These are phyloP conservation scores for Allium cepa DNA, from an alignment of 106 monocot genomes.

Conservation along the genomic window DNA sequence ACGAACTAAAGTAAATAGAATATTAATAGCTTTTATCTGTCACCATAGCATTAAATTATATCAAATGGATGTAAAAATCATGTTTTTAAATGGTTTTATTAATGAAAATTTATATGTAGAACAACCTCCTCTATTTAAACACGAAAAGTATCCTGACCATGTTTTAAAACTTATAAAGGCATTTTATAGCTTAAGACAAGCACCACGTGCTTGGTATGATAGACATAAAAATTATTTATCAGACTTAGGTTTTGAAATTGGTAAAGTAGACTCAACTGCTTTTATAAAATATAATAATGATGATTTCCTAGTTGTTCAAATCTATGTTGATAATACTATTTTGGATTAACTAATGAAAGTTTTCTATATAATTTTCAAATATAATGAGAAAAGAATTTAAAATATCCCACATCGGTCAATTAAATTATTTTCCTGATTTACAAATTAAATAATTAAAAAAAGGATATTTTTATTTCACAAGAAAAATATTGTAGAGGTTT, in stretches of 20 bases:
- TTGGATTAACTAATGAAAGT: not conserved
- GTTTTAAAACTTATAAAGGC: not conserved
- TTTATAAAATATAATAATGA: not conserved
- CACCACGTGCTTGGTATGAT: not conserved
- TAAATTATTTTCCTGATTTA: not conserved
- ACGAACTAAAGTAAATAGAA: not conserved
- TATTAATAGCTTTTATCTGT: not conserved
- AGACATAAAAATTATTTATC: not conserved
- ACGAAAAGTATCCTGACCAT: not conserved
- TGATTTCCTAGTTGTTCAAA: not conserved
- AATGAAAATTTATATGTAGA: not conserved
- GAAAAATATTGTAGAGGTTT: no score
- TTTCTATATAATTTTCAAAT: not conserved
- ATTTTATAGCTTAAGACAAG: not conserved
- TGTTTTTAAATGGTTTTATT: not conserved
- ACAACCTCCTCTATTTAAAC: not conserved
- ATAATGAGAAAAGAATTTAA: not conserved
- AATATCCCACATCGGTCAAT: not conserved
- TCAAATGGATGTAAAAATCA: not conserved
- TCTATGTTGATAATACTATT: not conserved
- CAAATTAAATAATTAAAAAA: not conserved
- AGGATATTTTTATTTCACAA: not conserved
- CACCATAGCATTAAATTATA: not conserved
- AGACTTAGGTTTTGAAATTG: not conserved
- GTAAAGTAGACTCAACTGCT: not conserved